phyloP scores from a whole-genome alignment of 495 filamentous ascomycete genomes.

The Penicillium cinerascens region DNA sequence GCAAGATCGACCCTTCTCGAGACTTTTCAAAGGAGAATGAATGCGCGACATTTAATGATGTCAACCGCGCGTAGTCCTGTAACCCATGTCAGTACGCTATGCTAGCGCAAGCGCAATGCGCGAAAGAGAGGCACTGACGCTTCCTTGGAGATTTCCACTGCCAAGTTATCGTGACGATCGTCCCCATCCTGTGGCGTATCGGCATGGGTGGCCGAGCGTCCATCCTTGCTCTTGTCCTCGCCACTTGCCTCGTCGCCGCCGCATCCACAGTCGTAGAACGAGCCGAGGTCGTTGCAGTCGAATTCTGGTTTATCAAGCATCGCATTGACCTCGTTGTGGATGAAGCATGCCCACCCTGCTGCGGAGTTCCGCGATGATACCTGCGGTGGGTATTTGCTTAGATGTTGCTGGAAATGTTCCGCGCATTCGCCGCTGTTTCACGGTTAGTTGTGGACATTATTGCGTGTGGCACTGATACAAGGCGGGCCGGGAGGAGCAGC shows the following conservation, averaged over 20 bases:
- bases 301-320: constrained; percentile 77
- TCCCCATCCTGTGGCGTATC: constrained; percentile 4
- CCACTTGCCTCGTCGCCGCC: constrained; percentile 59
- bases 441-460: constrained; percentile 11
- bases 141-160: constrained; percentile 43
- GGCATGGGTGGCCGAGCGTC: constrained; percentile 2
- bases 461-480: not conserved
- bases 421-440: constrained; percentile 82
- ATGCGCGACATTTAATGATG: not conserved
- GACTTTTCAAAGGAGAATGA: not conserved
- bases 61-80: constrained; percentile 33
- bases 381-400: constrained; percentile 86
- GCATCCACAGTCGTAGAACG: constrained; percentile 95
- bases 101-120: not conserved
- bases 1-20: not conserved
- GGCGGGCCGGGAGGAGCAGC: not conserved
- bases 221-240: constrained; percentile 9
- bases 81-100: constrained; percentile 8
- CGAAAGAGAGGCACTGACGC: constrained; percentile 27
- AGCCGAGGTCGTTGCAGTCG: constrained; percentile 85
- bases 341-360: constrained; percentile 87
- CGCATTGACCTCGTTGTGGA: constrained; percentile 93
- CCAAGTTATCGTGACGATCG: constrained; percentile 18
- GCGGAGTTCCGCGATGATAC: constrained; percentile 78
- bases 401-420: constrained; percentile 77